phyloP scores from a whole-genome alignment of 257 asterid species.

The Capsicum baccatum region DNA sequence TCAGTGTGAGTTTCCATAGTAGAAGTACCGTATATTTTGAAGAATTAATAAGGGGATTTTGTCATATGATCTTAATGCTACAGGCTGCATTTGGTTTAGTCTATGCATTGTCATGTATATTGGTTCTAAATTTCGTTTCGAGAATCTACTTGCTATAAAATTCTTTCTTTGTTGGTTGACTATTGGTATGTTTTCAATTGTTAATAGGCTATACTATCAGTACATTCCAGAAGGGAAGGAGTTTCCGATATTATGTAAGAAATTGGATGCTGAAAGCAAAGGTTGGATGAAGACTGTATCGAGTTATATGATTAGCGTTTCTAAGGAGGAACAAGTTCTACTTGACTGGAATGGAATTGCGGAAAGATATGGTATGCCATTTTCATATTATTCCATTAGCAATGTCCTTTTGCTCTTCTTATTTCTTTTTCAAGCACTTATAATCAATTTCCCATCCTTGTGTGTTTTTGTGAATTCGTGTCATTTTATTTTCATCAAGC shows the following conservation, averaged over 20 bases:
- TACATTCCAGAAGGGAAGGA: constrained; percentile 93
- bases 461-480: background rate
- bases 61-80: background rate
- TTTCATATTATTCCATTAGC: constrained; percentile 20
- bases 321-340: constrained; percentile 61
- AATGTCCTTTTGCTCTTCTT: background rate
- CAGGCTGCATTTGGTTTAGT: background rate
- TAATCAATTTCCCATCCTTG: background rate
- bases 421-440: constrained; percentile 1
- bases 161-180: background rate
- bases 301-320: constrained; percentile 47
- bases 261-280: constrained; percentile 49
- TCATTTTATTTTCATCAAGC: background rate
- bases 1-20: background rate
- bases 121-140: background rate
- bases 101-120: background rate
- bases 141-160: background rate
- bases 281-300: constrained; percentile 55
- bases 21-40: background rate
- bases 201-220: constrained; percentile 79
- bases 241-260: constrained; percentile 81
- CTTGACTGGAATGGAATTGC: constrained; percentile 96
- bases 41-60: background rate
- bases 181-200: background rate
- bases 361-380: constrained; percentile 65